Conservation (phyloP, 352 stramenopile genomes). For the Plasmopara halstedii region DNA sequence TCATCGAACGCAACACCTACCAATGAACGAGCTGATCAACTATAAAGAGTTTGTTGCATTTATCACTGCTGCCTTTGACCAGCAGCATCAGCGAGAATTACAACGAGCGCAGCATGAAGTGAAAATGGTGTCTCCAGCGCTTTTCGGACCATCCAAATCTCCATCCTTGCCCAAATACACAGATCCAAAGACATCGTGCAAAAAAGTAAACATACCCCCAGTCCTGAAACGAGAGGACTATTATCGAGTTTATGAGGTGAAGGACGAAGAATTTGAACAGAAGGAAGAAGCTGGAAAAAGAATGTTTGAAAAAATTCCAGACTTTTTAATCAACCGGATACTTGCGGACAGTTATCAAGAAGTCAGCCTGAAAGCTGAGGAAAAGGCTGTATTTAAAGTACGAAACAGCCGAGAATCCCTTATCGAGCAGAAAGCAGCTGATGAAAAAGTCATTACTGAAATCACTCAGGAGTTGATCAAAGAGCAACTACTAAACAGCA, state of each 20-base stretch:
- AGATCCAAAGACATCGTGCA: constrained; percentile 3
- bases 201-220: too few relatives aligned
- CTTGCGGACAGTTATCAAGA: constrained; percentile 3
- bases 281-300: constrained; percentile 9
- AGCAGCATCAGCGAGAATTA: constrained; percentile 19
- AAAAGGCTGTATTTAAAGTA: background rate
- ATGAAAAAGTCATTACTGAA: constrained; percentile 23
- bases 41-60: constrained; percentile 76
- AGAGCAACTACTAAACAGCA: constrained; percentile 12
- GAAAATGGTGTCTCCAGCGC: background rate
- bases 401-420: constrained; percentile 32
- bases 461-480: constrained; percentile 33
- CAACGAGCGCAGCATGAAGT: background rate
- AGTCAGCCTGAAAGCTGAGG: background rate
- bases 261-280: constrained; percentile 3
- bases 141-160: constrained; percentile 13
- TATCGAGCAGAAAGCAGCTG: constrained; percentile 15
- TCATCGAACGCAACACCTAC: constrained; percentile 9
- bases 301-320: constrained; percentile 21
- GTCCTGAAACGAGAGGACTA: constrained; percentile 2
- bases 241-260: constrained; percentile 15
- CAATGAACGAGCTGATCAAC: constrained; percentile 58
- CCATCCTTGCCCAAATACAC: constrained; percentile 19
- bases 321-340: constrained; percentile 28
- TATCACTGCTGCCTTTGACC: constrained; percentile 42